Conservation (phyloP, 2,329 filamentous ascomycete species). For the Xylaria sp. region DNA sequence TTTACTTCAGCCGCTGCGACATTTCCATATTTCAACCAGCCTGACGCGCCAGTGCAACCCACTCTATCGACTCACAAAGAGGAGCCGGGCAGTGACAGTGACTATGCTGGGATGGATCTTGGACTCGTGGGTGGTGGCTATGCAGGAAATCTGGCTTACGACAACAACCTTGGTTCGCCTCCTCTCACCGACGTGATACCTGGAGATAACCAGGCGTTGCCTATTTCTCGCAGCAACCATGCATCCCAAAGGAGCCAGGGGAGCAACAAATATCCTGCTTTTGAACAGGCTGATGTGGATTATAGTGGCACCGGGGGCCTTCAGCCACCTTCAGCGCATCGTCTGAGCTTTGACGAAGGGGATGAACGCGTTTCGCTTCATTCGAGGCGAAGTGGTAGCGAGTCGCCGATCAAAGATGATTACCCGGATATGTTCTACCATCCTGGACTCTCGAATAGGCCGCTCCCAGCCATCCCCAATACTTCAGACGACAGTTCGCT, state of each 20-base stretch:
- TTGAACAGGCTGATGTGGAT: constrained; percentile 73
- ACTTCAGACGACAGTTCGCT: constrained; percentile 64
- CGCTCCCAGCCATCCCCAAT: constrained; percentile 63
- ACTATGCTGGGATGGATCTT: constrained; percentile 73
- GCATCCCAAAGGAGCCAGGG: constrained; percentile 44
- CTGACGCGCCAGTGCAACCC: constrained; percentile 38
- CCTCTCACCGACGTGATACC: constrained; percentile 44
- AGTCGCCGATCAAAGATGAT: constrained; percentile 70
- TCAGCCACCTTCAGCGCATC: constrained; percentile 71
- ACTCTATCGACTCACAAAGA: constrained; percentile 52
- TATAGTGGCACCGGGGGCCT: constrained; percentile 89
- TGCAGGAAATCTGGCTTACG: constrained; percentile 55
- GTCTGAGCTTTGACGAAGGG: constrained; percentile 89
- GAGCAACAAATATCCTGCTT: constrained; percentile 46
- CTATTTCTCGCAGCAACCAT: constrained; percentile 46
- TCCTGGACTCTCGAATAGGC: constrained; percentile 72
- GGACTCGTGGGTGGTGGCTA: constrained; percentile 75
- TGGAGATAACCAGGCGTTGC: constrained; percentile 52
- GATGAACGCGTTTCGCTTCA: constrained; percentile 71
- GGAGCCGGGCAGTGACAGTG: constrained; percentile 69
- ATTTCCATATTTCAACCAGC: constrained; percentile 51
- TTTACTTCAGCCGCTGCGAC: constrained; percentile 55
- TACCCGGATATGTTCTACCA: constrained; percentile 94
- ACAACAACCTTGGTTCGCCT: constrained; percentile 48
- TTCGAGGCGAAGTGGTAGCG: constrained; percentile 60